These are phyloP conservation scores for Fraxinus americana DNA, from an alignment of 257 asterid species.

Conservation along the genomic window DNA sequence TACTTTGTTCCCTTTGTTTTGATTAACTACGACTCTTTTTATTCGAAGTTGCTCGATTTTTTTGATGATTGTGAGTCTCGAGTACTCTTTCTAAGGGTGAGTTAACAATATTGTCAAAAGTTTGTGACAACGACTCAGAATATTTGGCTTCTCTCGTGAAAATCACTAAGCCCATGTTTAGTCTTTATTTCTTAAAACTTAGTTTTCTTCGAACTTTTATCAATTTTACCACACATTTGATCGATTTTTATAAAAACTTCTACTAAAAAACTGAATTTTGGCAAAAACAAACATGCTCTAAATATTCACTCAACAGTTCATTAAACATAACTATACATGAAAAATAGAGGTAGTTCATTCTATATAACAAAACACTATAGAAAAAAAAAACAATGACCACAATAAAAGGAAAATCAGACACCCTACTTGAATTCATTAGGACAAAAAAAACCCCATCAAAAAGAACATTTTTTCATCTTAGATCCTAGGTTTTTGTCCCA, in stretches of 20 bases:
- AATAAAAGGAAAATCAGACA: background rate
- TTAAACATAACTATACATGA: background rate
- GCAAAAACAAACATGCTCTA: background rate
- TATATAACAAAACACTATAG: background rate
- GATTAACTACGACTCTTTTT: slow-evolving; percentile 84
- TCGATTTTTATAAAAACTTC: no score
- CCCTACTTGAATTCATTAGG: background rate
- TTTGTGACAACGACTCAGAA: slow-evolving; percentile 69
- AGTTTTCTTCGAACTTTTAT: no score
- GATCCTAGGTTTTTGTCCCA: background rate
- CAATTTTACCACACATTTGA: no score
- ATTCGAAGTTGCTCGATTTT: slow-evolving; percentile 75
- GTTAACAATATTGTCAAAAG: slow-evolving; percentile 60
- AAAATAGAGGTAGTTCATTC: background rate
- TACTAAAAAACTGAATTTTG: no score
- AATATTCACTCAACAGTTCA: background rate
- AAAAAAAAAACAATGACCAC: background rate
- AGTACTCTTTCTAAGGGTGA: no score
- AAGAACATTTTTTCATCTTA: background rate
- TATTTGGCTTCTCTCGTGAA: slow-evolving; percentile 51
- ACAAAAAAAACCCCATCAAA: background rate
- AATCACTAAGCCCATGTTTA: no score
- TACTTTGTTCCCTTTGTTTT: slow-evolving; percentile 64
- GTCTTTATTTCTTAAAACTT: no score
- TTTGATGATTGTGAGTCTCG: slow-evolving; percentile 20